Base-by-base conservation (phyloP, 225 moss, liverwort and hornwort species). In the Marchantia paleacea region DNA sequence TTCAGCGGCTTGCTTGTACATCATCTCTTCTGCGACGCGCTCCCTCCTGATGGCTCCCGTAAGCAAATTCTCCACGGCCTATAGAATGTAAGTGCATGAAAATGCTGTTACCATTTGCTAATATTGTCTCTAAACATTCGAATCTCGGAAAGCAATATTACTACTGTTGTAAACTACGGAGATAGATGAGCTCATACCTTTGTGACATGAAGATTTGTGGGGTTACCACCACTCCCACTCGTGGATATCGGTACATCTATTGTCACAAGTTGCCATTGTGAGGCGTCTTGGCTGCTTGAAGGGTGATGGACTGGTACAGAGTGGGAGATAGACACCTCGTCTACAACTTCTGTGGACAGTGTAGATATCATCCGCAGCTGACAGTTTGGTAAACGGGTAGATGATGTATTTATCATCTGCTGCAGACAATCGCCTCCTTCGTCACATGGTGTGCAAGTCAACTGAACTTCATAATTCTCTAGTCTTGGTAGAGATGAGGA, bases 21-120 rank as follows among this genome's bases (percentile, higher is more conserved):
- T 84, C 15, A 70, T 84, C 68, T 89, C 96, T 81, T 94, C 94
- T 0, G 92, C 91, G 54, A 79, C 86, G 49, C 86, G 90, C 57
- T 96, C 96, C 79, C 96, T 82, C 75, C 96, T 87, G 18, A 99
- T 99, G 29, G 99, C 91, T 58, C 99, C 99, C 3, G 99, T 89
- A 57, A 99, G 85, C 52, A 91, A 61, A 70, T 83, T 71, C 57
- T 91, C 91, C 69, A 86, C 50, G 14, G 85, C 89, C 94, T 97
- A 57, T 71, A 85, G 24, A 55, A 31, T 0, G 8, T 8, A 31
- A 70, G 19, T 39, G 6, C 19, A 7, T 70, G 4, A 18, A 8
- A 14, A 25, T 29, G 11, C 67, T 28, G n/a, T 28, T 13, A 13
- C 67, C 67, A 67, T 29, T 25, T 10, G 1, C 5, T 13, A 20